Base-by-base conservation (phyloP, 2,329 filamentous ascomycete genomes). In the Fusarium cicatricum region DNA sequence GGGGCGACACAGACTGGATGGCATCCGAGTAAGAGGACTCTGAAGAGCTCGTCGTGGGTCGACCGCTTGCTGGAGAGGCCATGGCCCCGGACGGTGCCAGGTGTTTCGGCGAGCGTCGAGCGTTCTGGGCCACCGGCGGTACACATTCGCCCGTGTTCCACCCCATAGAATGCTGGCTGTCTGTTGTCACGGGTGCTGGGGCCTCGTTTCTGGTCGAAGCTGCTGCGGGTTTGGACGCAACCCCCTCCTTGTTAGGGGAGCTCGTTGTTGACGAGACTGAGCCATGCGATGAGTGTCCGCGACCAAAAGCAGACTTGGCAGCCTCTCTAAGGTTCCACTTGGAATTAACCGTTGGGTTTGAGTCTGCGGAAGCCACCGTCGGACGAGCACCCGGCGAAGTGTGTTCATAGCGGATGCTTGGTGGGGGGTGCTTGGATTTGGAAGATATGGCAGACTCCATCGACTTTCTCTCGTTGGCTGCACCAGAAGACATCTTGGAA, bases 11-110 rank as follows among this genome's bases (percentile, higher is more conserved):
- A 6, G 75, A 74, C 15, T 71, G 74, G 11, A 74, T 68, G 5
- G 73, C 75, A 4, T 78, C 77, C 1, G 72, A 76, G 44, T 71
- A 73, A 4, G 75, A 76, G 8, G 74, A 74, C 1, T 77, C 74
- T 1, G 74, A 74, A 2, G 73, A 75, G 50, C 72, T 73, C 4
- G 64, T 66, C 3, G 54, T 55, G n/a, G 64, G 59, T 40, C 60
- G 53, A 38, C 61, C 54, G 2, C 39, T 31, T 3, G n/a, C 45
- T 12, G 54, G 50, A 2, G 56, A 53, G 12, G 37, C 41, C 15
- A 42, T 46, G 3, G 52, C 48, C 31, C 31, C 51, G 3, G 36
- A 34, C 11, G 56, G 38, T 1, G 31, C 14, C 8, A 56, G 51
- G 14, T 57, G 51, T 15, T 64, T 64, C 3, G 31, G n/a, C 8